These are phyloP conservation scores for Pyracantha coccinea DNA, from an alignment of 331 rosid species.

Conservation along the genomic window DNA sequence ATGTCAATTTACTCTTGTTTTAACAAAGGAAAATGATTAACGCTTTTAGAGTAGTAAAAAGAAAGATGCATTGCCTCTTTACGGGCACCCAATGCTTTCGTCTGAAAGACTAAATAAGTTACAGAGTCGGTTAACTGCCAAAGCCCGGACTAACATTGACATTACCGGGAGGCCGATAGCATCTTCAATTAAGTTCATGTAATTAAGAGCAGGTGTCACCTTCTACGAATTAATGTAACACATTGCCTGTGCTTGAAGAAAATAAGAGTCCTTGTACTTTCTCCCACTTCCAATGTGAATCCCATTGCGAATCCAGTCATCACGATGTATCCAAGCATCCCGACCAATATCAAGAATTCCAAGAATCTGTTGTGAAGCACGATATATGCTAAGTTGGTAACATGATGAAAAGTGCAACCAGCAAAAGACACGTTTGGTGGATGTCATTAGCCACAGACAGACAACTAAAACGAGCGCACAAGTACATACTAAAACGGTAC, in stretches of 20 bases:
- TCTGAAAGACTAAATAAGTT: background rate
- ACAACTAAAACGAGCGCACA: too few relatives aligned
- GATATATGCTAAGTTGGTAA: background rate
- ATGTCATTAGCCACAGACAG: background rate
- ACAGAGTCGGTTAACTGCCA: background rate
- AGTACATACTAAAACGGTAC: too few relatives aligned
- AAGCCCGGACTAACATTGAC: too few relatives aligned
- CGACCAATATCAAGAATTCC: conserved; percentile 84
- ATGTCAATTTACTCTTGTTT: too few relatives aligned
- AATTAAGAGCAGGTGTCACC: background rate
- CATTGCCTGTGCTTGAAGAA: conserved; percentile 92
- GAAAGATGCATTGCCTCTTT: background rate
- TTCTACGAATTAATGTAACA: conserved; percentile 70
- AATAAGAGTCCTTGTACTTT: conserved; percentile 91
- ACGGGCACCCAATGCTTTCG: background rate
- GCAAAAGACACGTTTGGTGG: background rate
- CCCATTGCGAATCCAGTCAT: conserved; percentile 83
- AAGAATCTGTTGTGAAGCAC: conserved; percentile 49
- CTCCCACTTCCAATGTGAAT: conserved; percentile 57
- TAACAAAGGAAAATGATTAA: background rate
- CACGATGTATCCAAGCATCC: conserved; percentile 81
- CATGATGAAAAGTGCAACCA: background rate
- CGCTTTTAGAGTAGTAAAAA: too few relatives aligned
- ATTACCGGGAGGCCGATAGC: too few relatives aligned
- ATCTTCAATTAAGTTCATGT: background rate